Base-by-base conservation (phyloP, 352 stramenopile species). In the Phytophthora palmivora region DNA sequence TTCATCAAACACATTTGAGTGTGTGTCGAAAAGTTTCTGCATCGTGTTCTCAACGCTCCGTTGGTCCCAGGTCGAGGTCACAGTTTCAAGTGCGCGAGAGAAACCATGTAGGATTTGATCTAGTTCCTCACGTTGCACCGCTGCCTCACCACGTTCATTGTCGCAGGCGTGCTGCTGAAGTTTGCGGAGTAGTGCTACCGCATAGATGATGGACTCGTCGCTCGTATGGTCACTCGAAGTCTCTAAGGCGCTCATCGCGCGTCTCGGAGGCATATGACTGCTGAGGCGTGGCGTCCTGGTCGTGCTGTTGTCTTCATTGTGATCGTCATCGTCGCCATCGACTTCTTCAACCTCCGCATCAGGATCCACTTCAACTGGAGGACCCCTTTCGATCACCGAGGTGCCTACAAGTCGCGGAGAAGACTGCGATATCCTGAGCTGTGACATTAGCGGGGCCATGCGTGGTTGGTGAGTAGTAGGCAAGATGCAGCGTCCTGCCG, bases 1-100 rank as follows among this genome's bases (percentile, higher is more conserved):
- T 45, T 94, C 86, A 41, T 94, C 86, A 67, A 94, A 94, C 16
- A 94, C 84, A 43, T 94, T 85, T 24, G 80, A 76, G 70, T 94
- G 84, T 19, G 83, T 89, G 30, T 84, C 63, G 46, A 92, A 94
- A 8, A 91, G 72, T 44, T 78, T 80, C 59, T 92, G 70, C 70
- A 94, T 84, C 19, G 84, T 77, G 38, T 82, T 73, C 47, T 92
- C 84, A 6, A 82, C 67, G 26, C 63, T 71, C 12, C 67, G 64
- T 52, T 83, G 72, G 46, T 79, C 78, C 76, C 54, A 74, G 32
- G 69, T 76, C 4, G 69, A 67, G 15, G 63, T 70, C 14, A 76
- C 65, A 3, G 63, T 75, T 58, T 89, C 74, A 5, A 92, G 69
- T 21, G 81, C 74, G 11, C 76, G 79, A 18, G 76, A 72, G 22